Evolutionary conservation across 306 rosid species (phyloP).

Genomic region (Adenanthera pavonina): DNA sequence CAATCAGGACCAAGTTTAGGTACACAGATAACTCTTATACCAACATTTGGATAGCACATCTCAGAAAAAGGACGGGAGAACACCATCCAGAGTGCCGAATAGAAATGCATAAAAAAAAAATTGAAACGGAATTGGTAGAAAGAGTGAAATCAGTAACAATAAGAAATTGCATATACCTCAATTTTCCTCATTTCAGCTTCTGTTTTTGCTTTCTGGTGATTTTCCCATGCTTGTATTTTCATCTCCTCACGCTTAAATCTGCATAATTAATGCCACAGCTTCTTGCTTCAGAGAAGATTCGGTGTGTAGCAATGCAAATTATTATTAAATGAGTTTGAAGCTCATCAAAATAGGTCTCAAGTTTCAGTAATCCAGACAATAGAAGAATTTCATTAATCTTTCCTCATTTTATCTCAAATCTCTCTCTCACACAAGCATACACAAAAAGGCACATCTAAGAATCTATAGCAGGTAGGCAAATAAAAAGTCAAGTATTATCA

Average conservation of each 20-base stretch:
- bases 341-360: slow-evolving; percentile 15
- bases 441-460: slow-evolving; percentile 1
- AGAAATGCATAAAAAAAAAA: slow-evolving; percentile 1
- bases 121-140: slow-evolving; percentile 16
- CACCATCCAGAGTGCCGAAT: slow-evolving; percentile 7
- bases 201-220: slow-evolving; percentile 94
- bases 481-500: slow-evolving; percentile 1
- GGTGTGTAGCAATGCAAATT: slow-evolving; percentile 17
- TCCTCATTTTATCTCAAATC: slow-evolving; percentile 6
- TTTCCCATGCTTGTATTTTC: slow-evolving; percentile 97
- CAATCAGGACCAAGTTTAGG: not conserved
- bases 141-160: slow-evolving; percentile 20
- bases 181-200: slow-evolving; percentile 94
- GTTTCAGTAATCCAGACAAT: slow-evolving; percentile 21
- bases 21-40: not conserved
- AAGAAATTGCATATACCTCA: slow-evolving; percentile 61
- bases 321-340: slow-evolving; percentile 33
- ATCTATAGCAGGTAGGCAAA: not conserved
- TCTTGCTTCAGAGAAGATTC: slow-evolving; percentile 41
- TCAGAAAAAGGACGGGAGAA: slow-evolving; percentile 1
- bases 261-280: slow-evolving; percentile 39
- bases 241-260: slow-evolving; percentile 97
- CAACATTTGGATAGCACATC: not conserved
- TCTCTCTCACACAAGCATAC: not conserved
- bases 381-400: slow-evolving; percentile 9